Base-by-base conservation (phyloP, 78 protist species). In the Dictyostelium purpureum region DNA sequence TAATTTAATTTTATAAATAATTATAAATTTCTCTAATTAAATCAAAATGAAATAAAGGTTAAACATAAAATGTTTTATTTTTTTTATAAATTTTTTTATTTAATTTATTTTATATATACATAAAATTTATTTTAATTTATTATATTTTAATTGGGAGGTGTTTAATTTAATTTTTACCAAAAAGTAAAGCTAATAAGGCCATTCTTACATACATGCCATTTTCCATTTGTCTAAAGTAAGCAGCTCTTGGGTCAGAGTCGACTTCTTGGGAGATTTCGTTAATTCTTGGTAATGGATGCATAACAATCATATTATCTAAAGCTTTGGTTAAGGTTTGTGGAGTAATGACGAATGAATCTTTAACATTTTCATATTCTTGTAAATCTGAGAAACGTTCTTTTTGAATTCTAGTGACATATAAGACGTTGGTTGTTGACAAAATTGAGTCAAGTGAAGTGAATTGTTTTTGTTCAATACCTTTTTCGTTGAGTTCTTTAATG, bases 251-350 rank as follows among this genome's bases (percentile, higher is more conserved):
- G 73, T 98, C 98, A 6, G 59, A 33, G 59, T 98, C 99, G 51
- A 96, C 97, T 16, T 79, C 93, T 21, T 94, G 59, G 59, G 65
- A 26, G 79, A 97, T 94, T 88, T 97, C 99, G 49, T 91, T 96
- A 63, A 95, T 96, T 63, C 99, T 97, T 26, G 99, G 99, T 26
- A 98, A 95, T 61, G 99, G 99, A 70, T 98, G 99, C 97, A 98
- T 92, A 49, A 98, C 95, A 87, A 96, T 88, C 95, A 93, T 94
- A 67, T 77, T 67, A 65, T 93, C 76, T 87, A 78, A 81, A 43
- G 97, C 96, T 51, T 57, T 19, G 52, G 75, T 31, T 12, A 97
- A 88, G 11, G 94, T 81, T 54, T 87, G 95, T 19, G 97, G 89
- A 12, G 96, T 95, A 57, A 95, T 78, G 31, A 37, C 42, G 38